Conservation (phyloP, 805 yeast species). For the Candida quercuum region DNA sequence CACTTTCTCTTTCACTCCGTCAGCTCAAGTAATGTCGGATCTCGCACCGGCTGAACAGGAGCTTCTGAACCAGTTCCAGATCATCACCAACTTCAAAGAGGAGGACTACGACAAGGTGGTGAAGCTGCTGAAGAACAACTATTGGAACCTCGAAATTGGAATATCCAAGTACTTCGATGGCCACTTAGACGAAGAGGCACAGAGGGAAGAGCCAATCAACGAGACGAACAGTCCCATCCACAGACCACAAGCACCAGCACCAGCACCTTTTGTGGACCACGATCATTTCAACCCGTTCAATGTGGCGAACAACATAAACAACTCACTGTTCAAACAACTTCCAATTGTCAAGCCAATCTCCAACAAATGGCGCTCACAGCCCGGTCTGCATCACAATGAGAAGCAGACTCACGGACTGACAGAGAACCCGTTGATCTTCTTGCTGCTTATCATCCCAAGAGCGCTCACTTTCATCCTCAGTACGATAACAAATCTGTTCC, state of each 20-base stretch:
- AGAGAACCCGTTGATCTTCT: conserved; percentile 37
- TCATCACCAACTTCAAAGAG: conserved; percentile 44
- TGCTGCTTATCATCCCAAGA: conserved; percentile 53
- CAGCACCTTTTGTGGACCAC: not conserved
- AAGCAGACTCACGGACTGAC: conserved; percentile 2
- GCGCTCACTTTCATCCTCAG: conserved; percentile 37
- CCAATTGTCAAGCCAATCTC: conserved; percentile 31
- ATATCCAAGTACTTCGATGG: conserved; percentile 59
- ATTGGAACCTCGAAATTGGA: conserved; percentile 60
- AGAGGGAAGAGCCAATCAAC: conserved; percentile 1
- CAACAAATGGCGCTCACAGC: conserved; percentile 17
- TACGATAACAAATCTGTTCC: conserved; percentile 31
- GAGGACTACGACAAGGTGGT: conserved; percentile 42
- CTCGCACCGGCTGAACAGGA: conserved; percentile 37
- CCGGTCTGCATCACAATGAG: conserved; percentile 10
- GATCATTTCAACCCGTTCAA: not conserved
- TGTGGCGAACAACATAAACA: not conserved
- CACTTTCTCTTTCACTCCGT: too few relatives aligned
- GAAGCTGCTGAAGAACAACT: conserved; percentile 41
- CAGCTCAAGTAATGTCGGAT: conserved; percentile 15
- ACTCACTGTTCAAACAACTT: conserved; percentile 20
- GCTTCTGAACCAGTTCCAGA: conserved; percentile 42
- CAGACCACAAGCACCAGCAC: conserved; percentile 2
- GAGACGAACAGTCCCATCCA: too few relatives aligned
- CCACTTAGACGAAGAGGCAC: conserved; percentile 30